Evolutionary conservation across 2,329 filamentous ascomycete species (phyloP).

Genomic region (Beauveria sp.): DNA sequence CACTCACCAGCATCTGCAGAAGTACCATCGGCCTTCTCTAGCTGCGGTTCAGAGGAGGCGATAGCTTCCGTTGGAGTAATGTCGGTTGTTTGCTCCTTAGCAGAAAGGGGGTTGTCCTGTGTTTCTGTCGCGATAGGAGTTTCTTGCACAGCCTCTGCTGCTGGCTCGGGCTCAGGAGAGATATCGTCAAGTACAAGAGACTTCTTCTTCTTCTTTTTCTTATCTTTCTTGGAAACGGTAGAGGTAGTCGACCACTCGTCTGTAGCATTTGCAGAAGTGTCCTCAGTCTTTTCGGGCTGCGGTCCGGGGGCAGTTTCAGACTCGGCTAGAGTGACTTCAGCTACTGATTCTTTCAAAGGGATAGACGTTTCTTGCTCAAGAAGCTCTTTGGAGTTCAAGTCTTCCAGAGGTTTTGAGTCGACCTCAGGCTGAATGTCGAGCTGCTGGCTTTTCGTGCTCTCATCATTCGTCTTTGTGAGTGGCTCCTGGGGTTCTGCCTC

Average conservation of each 20-base stretch:
- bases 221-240: constrained; percentile 18
- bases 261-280: background rate
- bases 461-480: constrained; percentile 15
- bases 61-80: background rate
- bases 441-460: constrained; percentile 10
- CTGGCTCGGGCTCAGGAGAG: background rate
- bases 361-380: background rate
- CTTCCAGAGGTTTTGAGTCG: background rate
- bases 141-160: background rate
- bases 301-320: background rate
- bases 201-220: constrained; percentile 16
- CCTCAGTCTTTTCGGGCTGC: background rate
- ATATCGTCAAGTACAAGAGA: constrained; percentile 9
- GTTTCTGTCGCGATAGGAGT: background rate
- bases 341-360: background rate
- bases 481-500: constrained; percentile 13
- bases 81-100: background rate
- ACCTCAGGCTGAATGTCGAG: background rate
- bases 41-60: background rate
- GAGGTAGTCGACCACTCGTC: constrained; percentile 10
- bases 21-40: background rate
- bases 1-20: constrained; percentile 1
- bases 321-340: background rate
- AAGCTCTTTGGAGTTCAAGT: background rate
- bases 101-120: background rate